phyloP scores from a whole-genome alignment of 208 protist species.

The Acanthamoeba culbertsoni region DNA sequence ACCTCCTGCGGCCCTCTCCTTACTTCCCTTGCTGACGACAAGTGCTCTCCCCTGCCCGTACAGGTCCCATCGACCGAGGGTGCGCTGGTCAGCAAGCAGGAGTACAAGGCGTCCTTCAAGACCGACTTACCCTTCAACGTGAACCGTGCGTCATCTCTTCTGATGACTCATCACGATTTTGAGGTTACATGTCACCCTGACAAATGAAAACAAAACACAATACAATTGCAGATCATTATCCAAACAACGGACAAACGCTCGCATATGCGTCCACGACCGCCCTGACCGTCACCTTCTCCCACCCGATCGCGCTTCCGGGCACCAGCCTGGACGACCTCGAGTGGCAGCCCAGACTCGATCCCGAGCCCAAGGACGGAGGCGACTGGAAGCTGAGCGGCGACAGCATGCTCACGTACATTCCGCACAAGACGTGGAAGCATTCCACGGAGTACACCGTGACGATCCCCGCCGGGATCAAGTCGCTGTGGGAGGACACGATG shows the following conservation, averaged over 20 bases:
- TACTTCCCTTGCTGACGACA: background rate
- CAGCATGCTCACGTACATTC: background rate
- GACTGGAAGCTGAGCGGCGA: background rate
- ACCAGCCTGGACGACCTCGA: background rate
- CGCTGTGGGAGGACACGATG: background rate
- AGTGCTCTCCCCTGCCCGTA: background rate
- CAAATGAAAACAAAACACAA: no score
- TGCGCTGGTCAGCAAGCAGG: background rate
- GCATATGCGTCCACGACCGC: background rate
- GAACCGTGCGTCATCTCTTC: background rate
- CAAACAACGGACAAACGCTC: background rate
- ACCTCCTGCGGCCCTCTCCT: background rate
- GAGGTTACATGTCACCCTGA: no score
- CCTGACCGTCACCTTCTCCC: background rate
- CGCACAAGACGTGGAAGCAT: background rate
- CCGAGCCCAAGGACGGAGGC: background rate
- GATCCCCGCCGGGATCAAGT: constrained; percentile 16
- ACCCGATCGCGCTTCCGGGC: background rate
- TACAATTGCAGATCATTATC: background rate
- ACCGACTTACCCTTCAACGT: background rate
- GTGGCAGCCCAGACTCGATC: background rate
- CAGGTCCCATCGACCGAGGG: constrained; percentile 52
- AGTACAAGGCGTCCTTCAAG: background rate
- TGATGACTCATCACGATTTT: background rate
- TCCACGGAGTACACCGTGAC: constrained; percentile 43